Conservation (phyloP, 2,329 filamentous ascomycete genomes). For the Aspergillus japonicus region DNA sequence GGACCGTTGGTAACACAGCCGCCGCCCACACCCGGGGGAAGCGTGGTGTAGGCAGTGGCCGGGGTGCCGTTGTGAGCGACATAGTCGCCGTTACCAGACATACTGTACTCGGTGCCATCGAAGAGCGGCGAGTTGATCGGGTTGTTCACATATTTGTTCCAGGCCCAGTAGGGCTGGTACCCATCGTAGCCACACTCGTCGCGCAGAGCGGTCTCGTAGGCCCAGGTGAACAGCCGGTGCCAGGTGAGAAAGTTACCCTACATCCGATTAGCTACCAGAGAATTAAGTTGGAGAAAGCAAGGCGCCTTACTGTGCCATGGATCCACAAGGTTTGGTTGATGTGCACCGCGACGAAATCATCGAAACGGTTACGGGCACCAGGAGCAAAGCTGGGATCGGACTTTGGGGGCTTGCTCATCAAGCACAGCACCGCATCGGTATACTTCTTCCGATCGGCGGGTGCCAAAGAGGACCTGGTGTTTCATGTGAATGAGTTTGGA, state of each 20-base stretch:
- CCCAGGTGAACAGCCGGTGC: constrained; percentile 46
- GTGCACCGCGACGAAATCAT: constrained; percentile 53
- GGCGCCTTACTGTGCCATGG: constrained; percentile 35
- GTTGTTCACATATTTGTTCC: constrained; percentile 34
- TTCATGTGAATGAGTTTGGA: background rate
- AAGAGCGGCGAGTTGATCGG: constrained; percentile 33
- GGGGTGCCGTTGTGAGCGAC: constrained; percentile 24
- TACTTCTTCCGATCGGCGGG: constrained; percentile 32
- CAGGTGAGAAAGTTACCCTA: constrained; percentile 41
- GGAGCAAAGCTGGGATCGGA: constrained; percentile 31
- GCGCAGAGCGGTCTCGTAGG: constrained; percentile 46
- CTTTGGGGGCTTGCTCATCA: constrained; percentile 22
- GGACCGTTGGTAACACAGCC: constrained; percentile 2
- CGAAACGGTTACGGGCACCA: constrained; percentile 49
- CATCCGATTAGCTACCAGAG: background rate
- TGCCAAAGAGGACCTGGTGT: background rate
- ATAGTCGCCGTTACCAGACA: constrained; percentile 47
- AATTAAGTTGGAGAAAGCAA: background rate
- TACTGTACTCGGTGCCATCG: constrained; percentile 40
- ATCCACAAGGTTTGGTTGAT: constrained; percentile 49
- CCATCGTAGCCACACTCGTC: constrained; percentile 48
- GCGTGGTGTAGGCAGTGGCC: constrained; percentile 13
- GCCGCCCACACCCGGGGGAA: constrained; percentile 35
- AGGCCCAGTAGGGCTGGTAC: constrained; percentile 40
- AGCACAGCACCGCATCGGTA: constrained; percentile 48